phyloP scores from a whole-genome alignment of 371 early-diverging fungal genomes.

The Mucor plumbeus region DNA sequence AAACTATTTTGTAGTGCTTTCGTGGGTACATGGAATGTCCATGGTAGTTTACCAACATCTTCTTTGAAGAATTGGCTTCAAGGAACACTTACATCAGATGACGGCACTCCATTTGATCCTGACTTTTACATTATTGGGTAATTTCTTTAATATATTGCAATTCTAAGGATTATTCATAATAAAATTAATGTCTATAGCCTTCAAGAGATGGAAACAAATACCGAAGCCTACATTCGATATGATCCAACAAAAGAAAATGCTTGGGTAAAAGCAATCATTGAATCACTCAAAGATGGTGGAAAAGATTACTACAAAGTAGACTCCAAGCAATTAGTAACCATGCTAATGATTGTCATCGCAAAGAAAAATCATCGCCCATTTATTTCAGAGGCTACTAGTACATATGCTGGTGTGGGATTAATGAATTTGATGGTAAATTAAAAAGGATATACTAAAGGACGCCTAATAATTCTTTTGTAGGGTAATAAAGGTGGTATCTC shows the following conservation, averaged over 20 bases:
- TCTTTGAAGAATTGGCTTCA: constrained; percentile 73
- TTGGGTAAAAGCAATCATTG: constrained; percentile 80
- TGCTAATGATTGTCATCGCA: constrained; percentile 83
- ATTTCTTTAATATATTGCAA: background rate
- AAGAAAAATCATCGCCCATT: constrained; percentile 54
- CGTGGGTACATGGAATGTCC: constrained; percentile 93
- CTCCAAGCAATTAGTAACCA: constrained; percentile 85
- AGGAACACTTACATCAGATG: constrained; percentile 34
- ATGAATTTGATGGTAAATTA: constrained; percentile 77
- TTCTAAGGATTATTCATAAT: background rate
- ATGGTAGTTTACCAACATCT: constrained; percentile 71
- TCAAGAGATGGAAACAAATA: constrained; percentile 88
- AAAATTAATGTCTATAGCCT: constrained; percentile 52
- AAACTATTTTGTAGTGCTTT: constrained; percentile 57
- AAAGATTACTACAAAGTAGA: constrained; percentile 63
- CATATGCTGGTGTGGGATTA: constrained; percentile 75
- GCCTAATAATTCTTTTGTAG: constrained; percentile 33
- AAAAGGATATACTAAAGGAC: background rate
- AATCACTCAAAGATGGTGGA: constrained; percentile 59
- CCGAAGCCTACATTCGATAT: constrained; percentile 83
- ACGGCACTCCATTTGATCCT: constrained; percentile 49
- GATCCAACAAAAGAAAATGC: constrained; percentile 78
- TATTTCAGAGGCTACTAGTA: constrained; percentile 65
- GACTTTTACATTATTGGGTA: constrained; percentile 82
- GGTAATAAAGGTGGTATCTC: constrained; percentile 96